Conservation (phyloP, 345 rosid species). For the Trapa bicornis region DNA sequence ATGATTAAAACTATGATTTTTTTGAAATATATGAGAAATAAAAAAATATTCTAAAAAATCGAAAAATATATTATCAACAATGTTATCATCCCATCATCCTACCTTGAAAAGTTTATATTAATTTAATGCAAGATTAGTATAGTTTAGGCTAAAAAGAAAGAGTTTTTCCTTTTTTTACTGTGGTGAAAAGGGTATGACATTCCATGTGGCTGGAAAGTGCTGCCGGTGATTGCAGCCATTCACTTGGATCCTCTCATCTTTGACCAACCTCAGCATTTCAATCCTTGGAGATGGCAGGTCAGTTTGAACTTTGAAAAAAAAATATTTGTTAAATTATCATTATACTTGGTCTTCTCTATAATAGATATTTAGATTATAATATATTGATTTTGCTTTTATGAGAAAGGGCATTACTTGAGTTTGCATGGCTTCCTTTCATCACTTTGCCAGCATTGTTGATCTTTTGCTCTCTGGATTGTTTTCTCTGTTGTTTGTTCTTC, state of each 20-base stretch:
- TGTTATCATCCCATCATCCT: too few species aligned
- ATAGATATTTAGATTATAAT: not conserved
- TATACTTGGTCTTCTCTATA: not conserved
- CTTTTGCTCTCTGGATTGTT: not conserved
- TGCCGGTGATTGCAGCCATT: conserved; percentile 94
- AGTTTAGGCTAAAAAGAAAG: not conserved
- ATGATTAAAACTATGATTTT: too few species aligned
- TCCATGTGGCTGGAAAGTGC: conserved; percentile 99
- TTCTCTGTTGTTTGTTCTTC: too few species aligned
- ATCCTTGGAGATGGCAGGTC: conserved; percentile 98
- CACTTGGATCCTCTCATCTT: conserved; percentile 74
- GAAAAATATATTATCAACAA: too few species aligned
- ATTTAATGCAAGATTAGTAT: too few species aligned
- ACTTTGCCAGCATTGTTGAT: conserved; percentile 8
- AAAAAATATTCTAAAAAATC: too few species aligned
- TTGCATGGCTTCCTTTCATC: conserved; percentile 6
- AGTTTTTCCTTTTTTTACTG: not conserved
- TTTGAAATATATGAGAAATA: too few species aligned
- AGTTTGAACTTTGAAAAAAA: conserved; percentile 7
- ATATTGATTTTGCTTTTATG: not conserved
- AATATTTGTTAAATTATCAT: too few species aligned
- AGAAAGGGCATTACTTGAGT: not conserved
- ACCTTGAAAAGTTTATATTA: too few species aligned
- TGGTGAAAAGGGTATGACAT: conserved; percentile 66
- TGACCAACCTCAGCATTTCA: conserved; percentile 66